phyloP scores from a whole-genome alignment of 1,284 basidiomycete species.

The Rhodotorula glutinis region DNA sequence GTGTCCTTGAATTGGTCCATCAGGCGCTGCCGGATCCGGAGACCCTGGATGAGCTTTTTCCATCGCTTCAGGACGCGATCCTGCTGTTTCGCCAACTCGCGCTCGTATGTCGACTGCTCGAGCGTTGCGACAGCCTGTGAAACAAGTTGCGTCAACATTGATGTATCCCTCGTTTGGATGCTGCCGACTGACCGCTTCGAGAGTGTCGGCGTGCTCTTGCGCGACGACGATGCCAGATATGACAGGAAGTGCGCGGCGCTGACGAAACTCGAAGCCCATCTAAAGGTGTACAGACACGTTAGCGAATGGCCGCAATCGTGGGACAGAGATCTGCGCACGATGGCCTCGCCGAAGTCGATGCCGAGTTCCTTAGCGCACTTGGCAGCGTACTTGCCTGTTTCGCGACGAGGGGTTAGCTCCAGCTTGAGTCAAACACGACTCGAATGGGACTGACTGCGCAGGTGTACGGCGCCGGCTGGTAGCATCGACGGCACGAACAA shows the following conservation, averaged over 20 bases:
- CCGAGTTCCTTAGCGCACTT: slow-evolving; percentile 85
- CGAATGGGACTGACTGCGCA: slow-evolving; percentile 67
- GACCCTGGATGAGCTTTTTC: slow-evolving; percentile 80
- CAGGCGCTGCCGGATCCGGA: slow-evolving; percentile 71
- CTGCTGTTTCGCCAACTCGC: slow-evolving; percentile 68
- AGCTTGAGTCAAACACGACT: not conserved
- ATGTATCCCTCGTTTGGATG: no score
- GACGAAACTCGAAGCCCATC: slow-evolving; percentile 95
- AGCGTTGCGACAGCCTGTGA: slow-evolving; percentile 15
- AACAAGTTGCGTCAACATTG: no score
- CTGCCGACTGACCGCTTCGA: slow-evolving; percentile 65
- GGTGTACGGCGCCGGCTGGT: slow-evolving; percentile 77
- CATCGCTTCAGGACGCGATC: slow-evolving; percentile 84
- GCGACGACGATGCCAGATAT: slow-evolving; percentile 85
- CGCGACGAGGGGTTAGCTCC: not conserved
- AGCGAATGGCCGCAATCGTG: not conserved
- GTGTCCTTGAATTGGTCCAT: slow-evolving; percentile 25
- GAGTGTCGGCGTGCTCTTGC: slow-evolving; percentile 66
- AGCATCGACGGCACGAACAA: slow-evolving; percentile 94
- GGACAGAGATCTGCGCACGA: slow-evolving; percentile 55
- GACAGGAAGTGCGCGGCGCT: slow-evolving; percentile 78
- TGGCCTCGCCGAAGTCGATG: slow-evolving; percentile 89
- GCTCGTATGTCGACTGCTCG: slow-evolving; percentile 71
- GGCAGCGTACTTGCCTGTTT: slow-evolving; percentile 73
- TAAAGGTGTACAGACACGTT: slow-evolving; percentile 43